A percentile compares a stretch with the other conserved stretches of the same genome.
Evolutionary conservation across 345 rosid species (phyloP).

Genomic region (Populus nigra): DNA sequence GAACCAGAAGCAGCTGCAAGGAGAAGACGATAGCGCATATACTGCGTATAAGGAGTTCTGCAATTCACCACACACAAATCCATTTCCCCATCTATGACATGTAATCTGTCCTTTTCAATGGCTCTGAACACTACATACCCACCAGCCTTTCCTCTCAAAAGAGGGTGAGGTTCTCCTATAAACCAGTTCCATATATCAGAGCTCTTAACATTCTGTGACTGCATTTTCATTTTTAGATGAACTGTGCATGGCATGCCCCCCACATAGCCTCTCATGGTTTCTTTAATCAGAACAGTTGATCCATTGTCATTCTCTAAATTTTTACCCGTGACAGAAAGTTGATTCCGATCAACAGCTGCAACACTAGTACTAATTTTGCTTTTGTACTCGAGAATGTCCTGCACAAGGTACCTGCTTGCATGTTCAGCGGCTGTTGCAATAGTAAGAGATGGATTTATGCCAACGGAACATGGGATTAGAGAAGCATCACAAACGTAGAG

Average conservation of each 20-base stretch:
- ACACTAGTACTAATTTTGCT: slow-evolving; percentile 5
- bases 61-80: slow-evolving; percentile 33
- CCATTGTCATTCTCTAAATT: slow-evolving; percentile 1
- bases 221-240: slow-evolving; percentile 35
- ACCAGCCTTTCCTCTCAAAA: slow-evolving; percentile 40
- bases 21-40: slow-evolving; percentile 41
- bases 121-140: slow-evolving; percentile 30
- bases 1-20: slow-evolving; percentile 45
- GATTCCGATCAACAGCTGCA: slow-evolving; percentile 3
- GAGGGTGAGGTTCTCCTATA: slow-evolving; percentile 9
- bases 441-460: slow-evolving; percentile 44
- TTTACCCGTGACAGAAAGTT: neutral
- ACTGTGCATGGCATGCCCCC: slow-evolving; percentile 47
- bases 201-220: slow-evolving; percentile 5
- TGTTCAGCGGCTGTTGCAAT: slow-evolving; percentile 46
- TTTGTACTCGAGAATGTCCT: slow-evolving; percentile 30
- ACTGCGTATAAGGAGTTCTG: slow-evolving; percentile 43
- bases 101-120: slow-evolving; percentile 37
- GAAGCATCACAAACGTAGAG: slow-evolving; percentile 52
- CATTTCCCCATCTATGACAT: slow-evolving; percentile 37
- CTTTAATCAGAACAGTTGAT: slow-evolving; percentile 25
- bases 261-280: slow-evolving; percentile 38
- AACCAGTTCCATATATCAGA: slow-evolving; percentile 1
- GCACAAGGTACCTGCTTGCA: slow-evolving; percentile 33
- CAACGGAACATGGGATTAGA: slow-evolving; percentile 47